Conservation (phyloP, 2,329 filamentous ascomycete species). For the Fusarium beomiforme region DNA sequence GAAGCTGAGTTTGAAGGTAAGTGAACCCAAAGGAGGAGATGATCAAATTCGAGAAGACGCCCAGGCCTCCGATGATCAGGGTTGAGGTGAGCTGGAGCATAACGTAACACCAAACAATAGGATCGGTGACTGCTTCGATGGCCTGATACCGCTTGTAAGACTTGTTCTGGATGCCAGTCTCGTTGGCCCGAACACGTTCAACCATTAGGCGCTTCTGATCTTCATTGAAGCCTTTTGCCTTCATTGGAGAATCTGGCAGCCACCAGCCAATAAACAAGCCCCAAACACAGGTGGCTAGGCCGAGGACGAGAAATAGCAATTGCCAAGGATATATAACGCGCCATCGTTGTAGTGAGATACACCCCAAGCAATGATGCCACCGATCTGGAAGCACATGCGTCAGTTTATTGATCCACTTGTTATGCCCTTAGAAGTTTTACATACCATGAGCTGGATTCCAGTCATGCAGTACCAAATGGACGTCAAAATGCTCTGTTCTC, state of each 20-base stretch:
- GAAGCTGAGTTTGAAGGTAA: constrained; percentile 9
- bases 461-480: background rate
- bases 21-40: constrained; percentile 13
- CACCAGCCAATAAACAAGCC: background rate
- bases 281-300: background rate
- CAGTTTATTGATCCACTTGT: background rate
- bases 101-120: background rate
- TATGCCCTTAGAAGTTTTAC: background rate
- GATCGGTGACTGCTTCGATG: background rate
- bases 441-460: background rate
- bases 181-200: background rate
- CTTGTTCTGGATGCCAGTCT: background rate
- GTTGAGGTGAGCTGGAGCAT: background rate
- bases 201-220: background rate
- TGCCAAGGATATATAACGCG: background rate
- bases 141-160: background rate
- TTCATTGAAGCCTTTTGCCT: background rate
- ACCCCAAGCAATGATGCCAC: background rate
- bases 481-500: background rate
- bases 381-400: background rate
- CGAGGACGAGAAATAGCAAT: background rate
- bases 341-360: background rate
- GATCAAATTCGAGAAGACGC: background rate
- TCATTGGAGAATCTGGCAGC: background rate
- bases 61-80: background rate